phyloP scores from a whole-genome alignment of 495 filamentous ascomycete genomes.

The Penicillium manginii region DNA sequence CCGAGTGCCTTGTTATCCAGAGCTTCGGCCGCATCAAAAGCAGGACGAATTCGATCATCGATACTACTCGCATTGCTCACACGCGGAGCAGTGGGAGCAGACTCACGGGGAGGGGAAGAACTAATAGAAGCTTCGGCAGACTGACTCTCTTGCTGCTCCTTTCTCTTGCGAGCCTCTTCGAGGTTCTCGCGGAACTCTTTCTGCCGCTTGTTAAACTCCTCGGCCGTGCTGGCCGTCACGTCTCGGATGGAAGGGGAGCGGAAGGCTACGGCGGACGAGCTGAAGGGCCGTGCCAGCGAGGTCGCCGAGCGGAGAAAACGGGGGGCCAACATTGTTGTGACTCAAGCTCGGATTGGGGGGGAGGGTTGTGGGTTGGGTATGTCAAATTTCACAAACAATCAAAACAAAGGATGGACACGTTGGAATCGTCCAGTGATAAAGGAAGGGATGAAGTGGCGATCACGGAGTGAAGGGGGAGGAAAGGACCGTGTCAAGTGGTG shows the following conservation, averaged over 20 bases:
- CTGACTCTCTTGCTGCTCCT: conserved; percentile 85
- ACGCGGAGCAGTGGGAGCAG: conserved; percentile 57
- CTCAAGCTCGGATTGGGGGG: conserved; percentile 7
- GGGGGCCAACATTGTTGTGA: conserved; percentile 50
- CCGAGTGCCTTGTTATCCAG: conserved; percentile 56
- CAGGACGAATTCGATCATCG: conserved; percentile 30
- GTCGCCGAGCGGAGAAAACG: conserved; percentile 53
- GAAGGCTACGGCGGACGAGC: conserved; percentile 56
- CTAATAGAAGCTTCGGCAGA: conserved; percentile 53
- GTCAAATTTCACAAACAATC: neutral
- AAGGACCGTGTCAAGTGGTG: conserved; percentile 5
- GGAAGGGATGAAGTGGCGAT: conserved; percentile 10
- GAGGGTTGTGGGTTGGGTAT: neutral
- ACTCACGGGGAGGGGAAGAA: conserved; percentile 51
- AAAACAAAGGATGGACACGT: conserved; percentile 6
- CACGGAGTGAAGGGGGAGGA: conserved; percentile 16
- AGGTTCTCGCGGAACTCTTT: conserved; percentile 84
- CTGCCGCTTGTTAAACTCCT: conserved; percentile 78
- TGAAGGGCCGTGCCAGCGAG: conserved; percentile 61
- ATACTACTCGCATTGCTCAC: conserved; percentile 57
- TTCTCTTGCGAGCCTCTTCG: conserved; percentile 69
- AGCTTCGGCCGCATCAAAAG: conserved; percentile 43
- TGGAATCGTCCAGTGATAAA: conserved; percentile 23
- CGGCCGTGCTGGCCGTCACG: conserved; percentile 70
- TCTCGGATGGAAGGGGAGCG: conserved; percentile 82